Evolutionary conservation across 495 filamentous ascomycete genomes (phyloP), one percentile per base, ranked within the genome.

Genomic region (Lasiosphaeriaceae sp.): DNA sequence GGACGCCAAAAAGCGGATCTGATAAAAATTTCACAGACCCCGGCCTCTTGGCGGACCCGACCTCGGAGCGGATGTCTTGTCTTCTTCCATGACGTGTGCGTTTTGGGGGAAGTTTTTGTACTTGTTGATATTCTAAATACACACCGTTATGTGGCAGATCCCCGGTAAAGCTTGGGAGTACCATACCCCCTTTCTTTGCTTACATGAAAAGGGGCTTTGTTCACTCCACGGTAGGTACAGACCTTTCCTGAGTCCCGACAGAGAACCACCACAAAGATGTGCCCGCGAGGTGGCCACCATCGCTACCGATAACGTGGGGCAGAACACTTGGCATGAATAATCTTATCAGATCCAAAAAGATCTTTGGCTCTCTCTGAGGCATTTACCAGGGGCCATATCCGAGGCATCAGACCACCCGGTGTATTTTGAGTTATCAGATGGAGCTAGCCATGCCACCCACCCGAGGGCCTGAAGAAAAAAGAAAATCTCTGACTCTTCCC

Each of bases 281-380:
- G 9, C 34, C 14, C 34, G 34, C 34, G 34, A 9, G 34, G 9
- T 12, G 14, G 7, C 37, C 12, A 11, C 17, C 22, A 6, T 50
- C 47, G 29, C 12, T 3, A 52, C 35, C 20, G 3, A 11, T 8
- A 43, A 26, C 39, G 35, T 53, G 51, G 35, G 49, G 43, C 19
- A 14, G 9, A 39, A 19, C 44, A 11, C 66, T 67, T 64, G 58
- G 58, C 63, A 65, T 68, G 59, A 61, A 52, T 68, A 68, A 71
- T 75, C 66, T 76, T 72, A 75, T 74, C 72, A 69, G 74, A 76
- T 76, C 70, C 34, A 50, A 54, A 47, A 19, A 35, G 46, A 22
- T 34, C 34, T 37, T 23, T 35, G 39, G 29, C 41, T 12, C 29
- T 47, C 43, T 48, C 41, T 70, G 66, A 51, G 66, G 65, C 60